Base-by-base conservation (phyloP, 2,329 filamentous ascomycete species). In the Paraphoma chrysanthemicola region DNA sequence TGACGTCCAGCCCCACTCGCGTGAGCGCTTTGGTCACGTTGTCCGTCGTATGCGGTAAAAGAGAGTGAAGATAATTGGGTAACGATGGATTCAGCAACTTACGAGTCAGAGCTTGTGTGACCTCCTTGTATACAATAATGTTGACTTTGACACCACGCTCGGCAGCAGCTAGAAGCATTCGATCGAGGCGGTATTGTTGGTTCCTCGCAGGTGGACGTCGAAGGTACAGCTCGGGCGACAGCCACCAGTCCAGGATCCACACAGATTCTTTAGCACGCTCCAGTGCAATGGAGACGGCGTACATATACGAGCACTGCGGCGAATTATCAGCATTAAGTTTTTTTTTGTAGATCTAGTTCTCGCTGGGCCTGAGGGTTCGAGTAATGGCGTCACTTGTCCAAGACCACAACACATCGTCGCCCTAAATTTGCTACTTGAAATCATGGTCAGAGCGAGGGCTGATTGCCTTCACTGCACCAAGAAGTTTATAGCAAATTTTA, bases 61-160 rank as follows among this genome's bases (percentile, higher is more conserved):
- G 70, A 57, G 78, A 80, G 66, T 80, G 76, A 45, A 81, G 73
- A 62, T 80, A 79, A 49, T 75, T 62, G 53, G 79, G 78, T 28
- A 82, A 56, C 39, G 69, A 68, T 58, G 79, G 79, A 69, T 74
- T 77, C 23, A 75, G 57, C 50, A 68, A 86, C 89, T 84, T 83
- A 92, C 90, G 82, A 41, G 90, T 93, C 69, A 96, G 79, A 39
- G 92, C 90, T 69, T 92, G 89, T 3, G 90, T 87, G 28, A 82
- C 80, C 78, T 97, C 93, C 78, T 96, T 97, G 80, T 97, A 97
- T 10, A 97, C 91, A 51, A 97, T 93, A 49, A 96, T 83, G 67
- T 93, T 90, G 66, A 97, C 83, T 66, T 90, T 87, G 44, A 97
- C 93, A 42, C 93, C 93, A 43, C 93, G 86, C 77, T 94, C 85